A percentile compares a stretch with the other conserved stretches of the same genome.
Evolutionary conservation across 1,284 basidiomycete genomes (phyloP).

Genomic region (Inonotus hispidus): DNA sequence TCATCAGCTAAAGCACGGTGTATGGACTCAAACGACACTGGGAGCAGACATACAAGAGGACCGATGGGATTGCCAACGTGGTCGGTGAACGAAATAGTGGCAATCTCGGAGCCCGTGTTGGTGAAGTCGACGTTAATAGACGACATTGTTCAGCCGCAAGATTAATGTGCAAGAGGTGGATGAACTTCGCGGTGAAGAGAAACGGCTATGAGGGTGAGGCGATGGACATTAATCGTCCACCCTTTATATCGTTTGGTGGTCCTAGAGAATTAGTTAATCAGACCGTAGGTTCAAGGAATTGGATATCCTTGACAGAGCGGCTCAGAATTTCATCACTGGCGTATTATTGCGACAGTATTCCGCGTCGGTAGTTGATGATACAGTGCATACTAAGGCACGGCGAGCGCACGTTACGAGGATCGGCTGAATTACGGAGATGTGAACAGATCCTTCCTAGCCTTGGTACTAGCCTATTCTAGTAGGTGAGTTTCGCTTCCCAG

Average conservation of each 20-base stretch:
- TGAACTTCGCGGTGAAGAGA: background rate
- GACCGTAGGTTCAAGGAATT: no score
- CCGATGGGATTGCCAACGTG: background rate
- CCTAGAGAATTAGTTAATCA: no score
- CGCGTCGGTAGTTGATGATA: no score
- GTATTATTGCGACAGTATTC: no score
- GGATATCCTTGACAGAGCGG: no score
- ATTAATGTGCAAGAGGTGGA: background rate
- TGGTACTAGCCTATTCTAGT: no score
- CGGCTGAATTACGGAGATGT: background rate
- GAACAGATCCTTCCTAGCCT: background rate
- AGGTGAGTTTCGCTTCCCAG: background rate
- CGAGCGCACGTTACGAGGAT: background rate
- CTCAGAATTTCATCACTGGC: no score
- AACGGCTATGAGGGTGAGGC: background rate
- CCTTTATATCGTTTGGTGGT: no score
- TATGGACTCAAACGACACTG: background rate
- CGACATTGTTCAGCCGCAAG: background rate
- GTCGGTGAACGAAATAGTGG: slow-evolving; percentile 4
- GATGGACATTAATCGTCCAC: no score
- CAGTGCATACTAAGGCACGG: background rate
- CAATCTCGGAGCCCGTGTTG: slow-evolving; percentile 7
- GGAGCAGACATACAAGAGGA: background rate
- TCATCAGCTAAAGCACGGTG: background rate
- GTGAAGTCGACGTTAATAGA: slow-evolving; percentile 10